Evolutionary conservation across 257 asterid species (phyloP).

Genomic region (Anisodus acutangulus): DNA sequence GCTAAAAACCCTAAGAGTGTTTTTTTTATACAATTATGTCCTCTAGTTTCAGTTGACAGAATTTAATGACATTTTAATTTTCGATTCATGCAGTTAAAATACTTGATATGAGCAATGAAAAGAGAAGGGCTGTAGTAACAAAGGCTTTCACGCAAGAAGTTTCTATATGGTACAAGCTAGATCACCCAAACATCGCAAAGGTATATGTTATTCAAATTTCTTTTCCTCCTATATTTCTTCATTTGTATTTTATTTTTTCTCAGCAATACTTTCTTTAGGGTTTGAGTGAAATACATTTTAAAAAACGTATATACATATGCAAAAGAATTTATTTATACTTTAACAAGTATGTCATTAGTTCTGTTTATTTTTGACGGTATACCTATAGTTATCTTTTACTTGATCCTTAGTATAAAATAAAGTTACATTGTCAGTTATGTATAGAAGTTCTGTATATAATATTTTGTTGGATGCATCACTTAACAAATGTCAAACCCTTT

Average conservation of each 20-base stretch:
- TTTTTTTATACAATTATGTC: background rate
- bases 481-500: background rate
- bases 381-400: no score
- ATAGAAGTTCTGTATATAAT: no score
- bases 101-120: background rate
- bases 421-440: no score
- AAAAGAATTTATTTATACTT: no score
- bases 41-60: background rate
- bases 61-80: background rate
- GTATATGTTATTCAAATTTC: background rate
- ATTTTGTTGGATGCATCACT: no score
- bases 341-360: no score
- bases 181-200: slow-evolving; percentile 36
- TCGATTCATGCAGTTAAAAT: slow-evolving; percentile 26
- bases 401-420: no score
- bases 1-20: slow-evolving; percentile 26
- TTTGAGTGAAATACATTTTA: no score
- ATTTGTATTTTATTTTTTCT: no score
- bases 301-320: no score
- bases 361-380: no score
- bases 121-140: background rate
- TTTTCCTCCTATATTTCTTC: background rate
- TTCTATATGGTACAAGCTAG: slow-evolving; percentile 30
- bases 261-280: background rate
- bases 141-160: slow-evolving; percentile 29